Conservation (phyloP, 2,329 filamentous ascomycete genomes). For the Ophiocordyceps sinensis region DNA sequence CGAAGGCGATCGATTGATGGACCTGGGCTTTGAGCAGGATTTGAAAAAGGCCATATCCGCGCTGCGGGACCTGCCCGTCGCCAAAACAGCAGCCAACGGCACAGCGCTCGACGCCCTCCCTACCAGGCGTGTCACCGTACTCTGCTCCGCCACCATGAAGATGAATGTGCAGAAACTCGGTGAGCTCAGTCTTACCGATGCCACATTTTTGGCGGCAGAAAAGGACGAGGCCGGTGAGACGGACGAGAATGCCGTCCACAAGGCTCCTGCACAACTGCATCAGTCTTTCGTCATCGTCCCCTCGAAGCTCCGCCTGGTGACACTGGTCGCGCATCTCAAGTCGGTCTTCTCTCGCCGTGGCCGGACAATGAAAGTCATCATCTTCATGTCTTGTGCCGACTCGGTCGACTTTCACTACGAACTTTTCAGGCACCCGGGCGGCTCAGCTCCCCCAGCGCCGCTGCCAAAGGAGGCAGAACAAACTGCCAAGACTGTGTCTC, state of each 20-base stretch:
- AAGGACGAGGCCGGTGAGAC: conserved; percentile 32
- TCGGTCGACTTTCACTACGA: conserved; percentile 96
- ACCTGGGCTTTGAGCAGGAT: conserved; percentile 91
- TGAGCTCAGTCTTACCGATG: conserved; percentile 89
- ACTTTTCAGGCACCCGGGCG: conserved; percentile 42
- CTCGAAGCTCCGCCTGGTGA: conserved; percentile 80
- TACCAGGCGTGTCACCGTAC: conserved; percentile 64
- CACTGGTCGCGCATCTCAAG: conserved; percentile 70
- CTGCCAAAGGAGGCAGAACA: conserved; percentile 17
- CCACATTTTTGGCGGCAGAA: conserved; percentile 66
- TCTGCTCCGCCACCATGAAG: conserved; percentile 96
- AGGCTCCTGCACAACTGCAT: conserved; percentile 80
- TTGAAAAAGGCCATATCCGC: conserved; percentile 74
- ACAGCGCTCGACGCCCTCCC: conserved; percentile 50
- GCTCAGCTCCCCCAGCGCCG: conserved; percentile 11
- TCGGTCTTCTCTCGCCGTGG: conserved; percentile 78
- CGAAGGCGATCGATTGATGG: conserved; percentile 96
- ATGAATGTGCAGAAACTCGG: conserved; percentile 90
- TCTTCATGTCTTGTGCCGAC: conserved; percentile 95
- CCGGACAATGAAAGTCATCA: conserved; percentile 88
- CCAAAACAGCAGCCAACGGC: conserved; percentile 44
- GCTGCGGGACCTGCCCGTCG: conserved; percentile 50
- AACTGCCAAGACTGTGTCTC: conserved; percentile 47
- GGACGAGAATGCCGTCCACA: conserved; percentile 44
- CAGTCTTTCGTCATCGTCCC: conserved; percentile 81